Evolutionary conservation across 1,139 yeast species (phyloP).

Genomic region (Candida glucosophila): DNA sequence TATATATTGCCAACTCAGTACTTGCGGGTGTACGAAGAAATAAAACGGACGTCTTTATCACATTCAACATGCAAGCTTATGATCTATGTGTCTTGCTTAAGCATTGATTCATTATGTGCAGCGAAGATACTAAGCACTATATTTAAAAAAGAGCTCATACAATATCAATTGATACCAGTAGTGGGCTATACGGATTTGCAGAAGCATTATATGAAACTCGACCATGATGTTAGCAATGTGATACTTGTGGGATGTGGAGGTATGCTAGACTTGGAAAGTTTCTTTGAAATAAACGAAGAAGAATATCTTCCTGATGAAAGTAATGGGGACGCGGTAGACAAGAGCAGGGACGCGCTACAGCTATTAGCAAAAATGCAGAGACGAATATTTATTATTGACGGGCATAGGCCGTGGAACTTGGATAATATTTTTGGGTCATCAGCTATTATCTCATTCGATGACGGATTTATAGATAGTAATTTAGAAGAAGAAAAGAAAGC

Average conservation of each 20-base stretch:
- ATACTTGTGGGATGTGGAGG: conserved; percentile 93
- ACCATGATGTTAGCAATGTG: conserved; percentile 69
- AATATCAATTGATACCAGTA: conserved; percentile 87
- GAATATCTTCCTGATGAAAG: conserved; percentile 4
- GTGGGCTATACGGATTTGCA: conserved; percentile 82
- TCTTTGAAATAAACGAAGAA: conserved; percentile 44
- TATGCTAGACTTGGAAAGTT: conserved; percentile 74
- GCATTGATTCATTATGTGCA: conserved; percentile 88
- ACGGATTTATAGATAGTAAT: conserved; percentile 61
- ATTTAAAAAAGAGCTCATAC: conserved; percentile 74
- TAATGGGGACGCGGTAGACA: conserved; percentile 4
- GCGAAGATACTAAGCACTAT: conserved; percentile 66
- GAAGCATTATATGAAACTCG: conserved; percentile 53
- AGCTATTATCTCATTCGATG: conserved; percentile 79
- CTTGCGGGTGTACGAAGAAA: conserved; percentile 49
- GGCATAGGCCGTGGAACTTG: conserved; percentile 93
- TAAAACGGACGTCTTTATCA: conserved; percentile 57
- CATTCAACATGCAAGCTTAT: conserved; percentile 88
- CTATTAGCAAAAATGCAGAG: conserved; percentile 6
- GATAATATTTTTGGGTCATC: conserved; percentile 85
- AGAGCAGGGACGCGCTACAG: background rate
- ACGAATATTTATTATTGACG: conserved; percentile 73
- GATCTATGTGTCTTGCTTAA: conserved; percentile 82
- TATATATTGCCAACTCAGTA: conserved; percentile 57
- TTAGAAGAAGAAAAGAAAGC: conserved; percentile 46